A percentile compares a stretch with the other conserved stretches of the same genome.
Evolutionary conservation across 768 basidiomycete genomes (phyloP).

Genomic region (Lentinula guzmanii): DNA sequence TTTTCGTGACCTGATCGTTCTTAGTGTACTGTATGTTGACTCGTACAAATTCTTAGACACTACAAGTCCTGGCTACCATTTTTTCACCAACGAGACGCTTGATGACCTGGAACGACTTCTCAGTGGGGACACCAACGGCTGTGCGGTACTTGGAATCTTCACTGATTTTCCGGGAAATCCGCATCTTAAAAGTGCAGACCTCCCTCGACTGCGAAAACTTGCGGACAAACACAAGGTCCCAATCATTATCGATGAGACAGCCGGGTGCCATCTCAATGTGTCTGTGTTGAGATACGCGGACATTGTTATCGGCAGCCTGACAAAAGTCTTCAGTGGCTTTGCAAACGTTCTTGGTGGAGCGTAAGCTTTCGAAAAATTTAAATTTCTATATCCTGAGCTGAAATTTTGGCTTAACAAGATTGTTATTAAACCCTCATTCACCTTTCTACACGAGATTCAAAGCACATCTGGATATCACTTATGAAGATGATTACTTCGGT

Average conservation of each 20-base stretch:
- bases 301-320: constrained; percentile 85
- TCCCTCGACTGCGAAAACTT: constrained; percentile 65
- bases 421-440: constrained; percentile 79
- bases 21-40: constrained; percentile 91
- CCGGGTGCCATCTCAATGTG: constrained; percentile 93
- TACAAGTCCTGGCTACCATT: constrained; percentile 92
- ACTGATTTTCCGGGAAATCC: constrained; percentile 97
- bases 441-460: constrained; percentile 67
- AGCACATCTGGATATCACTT: constrained; percentile 44
- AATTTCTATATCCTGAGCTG: background rate
- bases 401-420: constrained; percentile 33
- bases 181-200: constrained; percentile 73
- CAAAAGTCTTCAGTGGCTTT: constrained; percentile 95
- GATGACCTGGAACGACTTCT: constrained; percentile 65
- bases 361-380: constrained; percentile 34
- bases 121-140: constrained; percentile 33
- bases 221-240: constrained; percentile 71
- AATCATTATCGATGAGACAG: constrained; percentile 91
- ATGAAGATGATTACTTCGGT: constrained; percentile 82
- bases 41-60: constrained; percentile 91
- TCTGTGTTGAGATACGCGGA: constrained; percentile 83
- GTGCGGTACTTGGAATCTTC: constrained; percentile 75
- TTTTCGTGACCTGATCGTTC: background rate
- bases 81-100: constrained; percentile 80
- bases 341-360: constrained; percentile 97